These are phyloP conservation scores for Letharia columbiana DNA, from an alignment of 495 filamentous ascomycete species.

Conservation along the genomic window DNA sequence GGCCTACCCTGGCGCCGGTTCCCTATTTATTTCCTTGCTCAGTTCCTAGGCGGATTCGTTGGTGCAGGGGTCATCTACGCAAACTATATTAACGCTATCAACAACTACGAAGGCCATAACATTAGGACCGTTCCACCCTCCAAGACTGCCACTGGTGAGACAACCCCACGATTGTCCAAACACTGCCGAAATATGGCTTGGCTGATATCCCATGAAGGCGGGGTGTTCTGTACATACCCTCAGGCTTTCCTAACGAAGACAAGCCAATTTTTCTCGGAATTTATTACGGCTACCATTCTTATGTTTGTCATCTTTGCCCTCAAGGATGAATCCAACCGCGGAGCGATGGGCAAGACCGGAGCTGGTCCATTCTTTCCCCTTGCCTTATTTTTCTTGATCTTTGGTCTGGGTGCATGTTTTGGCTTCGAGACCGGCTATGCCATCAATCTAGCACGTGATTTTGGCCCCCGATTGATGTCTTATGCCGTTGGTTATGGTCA, in stretches of 20 bases:
- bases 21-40: slow-evolving; percentile 46
- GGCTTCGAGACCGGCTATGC: slow-evolving; percentile 65
- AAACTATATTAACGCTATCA: slow-evolving; percentile 47
- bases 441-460: slow-evolving; percentile 59
- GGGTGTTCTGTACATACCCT: slow-evolving; percentile 60
- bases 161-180: not conserved
- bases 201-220: slow-evolving; percentile 24
- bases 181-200: not conserved
- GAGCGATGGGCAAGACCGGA: slow-evolving; percentile 31
- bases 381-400: slow-evolving; percentile 54
- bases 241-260: slow-evolving; percentile 51
- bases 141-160: slow-evolving; percentile 42
- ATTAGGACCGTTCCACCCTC: slow-evolving; percentile 51
- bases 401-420: slow-evolving; percentile 58
- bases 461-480: slow-evolving; percentile 54
- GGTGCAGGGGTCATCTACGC: slow-evolving; percentile 49
- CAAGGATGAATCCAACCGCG: slow-evolving; percentile 50
- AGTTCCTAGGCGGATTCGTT: slow-evolving; percentile 47
- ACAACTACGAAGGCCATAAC: slow-evolving; percentile 44
- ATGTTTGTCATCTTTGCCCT: slow-evolving; percentile 63
- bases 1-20: slow-evolving; percentile 53
- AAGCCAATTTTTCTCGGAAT: slow-evolving; percentile 55
- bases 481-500: slow-evolving; percentile 56
- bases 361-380: slow-evolving; percentile 45
- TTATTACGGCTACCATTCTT: slow-evolving; percentile 50